phyloP scores from a whole-genome alignment of 1,284 basidiomycete species.

The Farysia itapuensis region DNA sequence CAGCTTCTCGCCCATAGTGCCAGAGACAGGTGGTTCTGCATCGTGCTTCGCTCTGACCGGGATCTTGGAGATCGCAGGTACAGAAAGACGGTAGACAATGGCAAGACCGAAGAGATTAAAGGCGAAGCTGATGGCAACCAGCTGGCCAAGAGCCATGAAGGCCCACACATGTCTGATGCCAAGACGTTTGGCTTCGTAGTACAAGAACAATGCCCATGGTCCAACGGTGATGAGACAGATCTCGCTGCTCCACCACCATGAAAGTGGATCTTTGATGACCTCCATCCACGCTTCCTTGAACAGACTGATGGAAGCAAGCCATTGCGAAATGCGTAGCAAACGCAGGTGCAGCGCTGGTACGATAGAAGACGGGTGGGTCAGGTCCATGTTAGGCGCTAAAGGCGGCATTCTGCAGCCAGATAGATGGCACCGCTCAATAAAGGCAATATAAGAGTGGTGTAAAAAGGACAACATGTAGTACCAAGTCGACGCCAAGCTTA shows the following conservation, averaged over 20 bases:
- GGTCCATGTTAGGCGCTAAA: slow-evolving; percentile 4
- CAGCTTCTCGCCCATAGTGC: background rate
- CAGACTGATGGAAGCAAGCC: slow-evolving; percentile 68
- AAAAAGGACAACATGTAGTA: slow-evolving; percentile 56
- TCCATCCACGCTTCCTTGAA: slow-evolving; percentile 70
- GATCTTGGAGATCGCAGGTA: background rate
- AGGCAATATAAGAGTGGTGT: slow-evolving; percentile 39
- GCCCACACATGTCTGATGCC: slow-evolving; percentile 68
- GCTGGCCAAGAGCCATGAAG: slow-evolving; percentile 74
- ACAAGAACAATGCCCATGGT: slow-evolving; percentile 68
- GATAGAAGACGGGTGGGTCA: slow-evolving; percentile 7
- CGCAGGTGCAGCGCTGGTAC: slow-evolving; percentile 60
- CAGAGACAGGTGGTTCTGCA: too few species aligned
- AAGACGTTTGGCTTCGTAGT: slow-evolving; percentile 64
- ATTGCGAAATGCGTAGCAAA: slow-evolving; percentile 61
- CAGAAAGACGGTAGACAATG: slow-evolving; percentile 62
- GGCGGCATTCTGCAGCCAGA: slow-evolving; percentile 16
- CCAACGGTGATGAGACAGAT: slow-evolving; percentile 72
- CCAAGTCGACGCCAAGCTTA: slow-evolving; percentile 35
- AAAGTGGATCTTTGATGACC: slow-evolving; percentile 64
- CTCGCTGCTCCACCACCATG: slow-evolving; percentile 77
- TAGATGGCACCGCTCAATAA: slow-evolving; percentile 27
- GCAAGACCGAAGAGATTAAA: slow-evolving; percentile 70
- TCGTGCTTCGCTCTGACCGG: background rate
- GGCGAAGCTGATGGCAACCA: slow-evolving; percentile 73